These are phyloP conservation scores for Diddensiella caesifluorescens DNA, from an alignment of 805 yeast species.

Conservation along the genomic window DNA sequence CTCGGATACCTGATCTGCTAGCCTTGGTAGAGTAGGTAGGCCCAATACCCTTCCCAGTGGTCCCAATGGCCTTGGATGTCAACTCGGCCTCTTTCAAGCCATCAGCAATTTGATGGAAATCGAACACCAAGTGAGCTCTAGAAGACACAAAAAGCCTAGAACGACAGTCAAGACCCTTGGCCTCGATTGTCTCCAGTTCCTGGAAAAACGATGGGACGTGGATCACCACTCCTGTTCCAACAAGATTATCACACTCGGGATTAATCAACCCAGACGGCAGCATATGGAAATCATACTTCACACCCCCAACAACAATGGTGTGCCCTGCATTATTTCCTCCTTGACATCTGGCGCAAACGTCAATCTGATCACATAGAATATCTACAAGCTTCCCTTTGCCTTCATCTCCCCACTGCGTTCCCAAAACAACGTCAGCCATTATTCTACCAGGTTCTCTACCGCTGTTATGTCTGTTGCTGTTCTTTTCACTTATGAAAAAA, in stretches of 20 bases:
- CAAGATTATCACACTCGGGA: conserved; percentile 79
- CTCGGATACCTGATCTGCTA: conserved; percentile 92
- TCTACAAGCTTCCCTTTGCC: conserved; percentile 98
- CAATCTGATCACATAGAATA: conserved; percentile 87
- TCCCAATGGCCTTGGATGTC: conserved; percentile 79
- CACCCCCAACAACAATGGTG: conserved; percentile 85
- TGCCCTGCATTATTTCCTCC: conserved; percentile 99
- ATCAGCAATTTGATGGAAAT: conserved; percentile 96
- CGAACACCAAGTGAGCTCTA: conserved; percentile 94
- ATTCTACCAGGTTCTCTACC: too few species aligned
- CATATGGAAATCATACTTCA: conserved; percentile 97
- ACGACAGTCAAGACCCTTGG: conserved; percentile 71
- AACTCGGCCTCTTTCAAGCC: conserved; percentile 92
- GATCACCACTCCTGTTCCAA: conserved; percentile 95
- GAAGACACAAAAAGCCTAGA: conserved; percentile 83
- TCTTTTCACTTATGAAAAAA: too few species aligned
- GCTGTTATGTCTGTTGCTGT: too few species aligned
- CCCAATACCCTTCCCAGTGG: conserved; percentile 98
- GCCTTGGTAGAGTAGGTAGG: conserved; percentile 97
- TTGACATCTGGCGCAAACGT: conserved; percentile 91
- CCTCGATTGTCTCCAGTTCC: conserved; percentile 75
- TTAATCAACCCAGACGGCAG: conserved; percentile 97
- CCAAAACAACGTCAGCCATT: conserved; percentile 90
- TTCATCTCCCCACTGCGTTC: conserved; percentile 99
- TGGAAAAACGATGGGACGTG: conserved; percentile 90